phyloP scores from a whole-genome alignment of 2,329 filamentous ascomycete species.

The Neospermospora avenae region DNA sequence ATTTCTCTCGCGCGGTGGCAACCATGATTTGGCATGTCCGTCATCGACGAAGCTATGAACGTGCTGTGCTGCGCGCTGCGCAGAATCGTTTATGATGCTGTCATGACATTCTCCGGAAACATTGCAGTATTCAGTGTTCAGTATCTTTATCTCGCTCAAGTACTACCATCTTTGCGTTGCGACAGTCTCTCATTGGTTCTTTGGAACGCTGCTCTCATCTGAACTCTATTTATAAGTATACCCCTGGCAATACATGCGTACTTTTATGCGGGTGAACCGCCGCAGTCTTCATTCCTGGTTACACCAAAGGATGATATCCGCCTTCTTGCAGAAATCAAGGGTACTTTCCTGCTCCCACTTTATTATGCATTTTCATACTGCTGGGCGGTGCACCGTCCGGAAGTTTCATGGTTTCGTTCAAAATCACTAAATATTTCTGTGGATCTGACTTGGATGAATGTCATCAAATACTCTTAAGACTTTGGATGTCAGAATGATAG shows the following conservation, averaged over 20 bases:
- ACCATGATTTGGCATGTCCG: not conserved
- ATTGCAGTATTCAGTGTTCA: not conserved
- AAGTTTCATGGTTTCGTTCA: no score
- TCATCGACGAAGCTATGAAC: not conserved
- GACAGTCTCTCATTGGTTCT: not conserved
- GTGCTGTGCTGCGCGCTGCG: not conserved
- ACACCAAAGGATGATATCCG: not conserved
- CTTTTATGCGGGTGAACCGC: no score
- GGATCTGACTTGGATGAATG: no score
- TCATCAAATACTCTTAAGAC: no score
- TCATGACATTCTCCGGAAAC: not conserved
- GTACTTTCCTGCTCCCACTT: not conserved
- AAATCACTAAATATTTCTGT: no score
- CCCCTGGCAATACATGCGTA: no score
- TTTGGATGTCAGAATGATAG: no score
- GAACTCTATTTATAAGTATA: no score
- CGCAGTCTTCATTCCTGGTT: not conserved
- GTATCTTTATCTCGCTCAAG: not conserved
- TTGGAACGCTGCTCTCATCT: not conserved
- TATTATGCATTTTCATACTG: not conserved
- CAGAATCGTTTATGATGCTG: not conserved
- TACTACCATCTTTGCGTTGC: not conserved
- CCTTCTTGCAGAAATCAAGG: not conserved
- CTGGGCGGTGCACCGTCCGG: no score
- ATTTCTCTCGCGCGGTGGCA: no score